Evolutionary conservation across 2,329 filamentous ascomycete species (phyloP).

Genomic region (Rhinocladiella similis): DNA sequence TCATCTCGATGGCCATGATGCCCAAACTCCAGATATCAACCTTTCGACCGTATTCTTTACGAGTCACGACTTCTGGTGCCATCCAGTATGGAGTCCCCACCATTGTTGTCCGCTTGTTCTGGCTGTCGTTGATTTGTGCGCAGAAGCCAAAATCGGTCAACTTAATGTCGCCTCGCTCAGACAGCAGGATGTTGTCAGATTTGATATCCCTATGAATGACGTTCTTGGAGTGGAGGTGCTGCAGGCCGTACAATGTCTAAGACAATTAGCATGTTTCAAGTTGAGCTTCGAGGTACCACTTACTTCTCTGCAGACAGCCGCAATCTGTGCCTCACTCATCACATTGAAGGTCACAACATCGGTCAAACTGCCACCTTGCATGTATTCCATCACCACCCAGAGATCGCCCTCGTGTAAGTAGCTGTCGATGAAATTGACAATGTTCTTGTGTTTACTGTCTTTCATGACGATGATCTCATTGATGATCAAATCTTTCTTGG

Average conservation of each 20-base stretch:
- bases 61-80: conserved; percentile 95
- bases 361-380: conserved; percentile 96
- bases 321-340: conserved; percentile 97
- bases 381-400: conserved; percentile 99
- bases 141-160: conserved; percentile 99
- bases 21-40: conserved; percentile 98
- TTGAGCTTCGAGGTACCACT: conserved; percentile 27
- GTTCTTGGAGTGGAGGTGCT: conserved; percentile 94
- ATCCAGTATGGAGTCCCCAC: conserved; percentile 99
- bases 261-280: conserved; percentile 23
- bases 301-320: conserved; percentile 86
- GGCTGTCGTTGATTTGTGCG: conserved; percentile 94
- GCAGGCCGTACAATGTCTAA: conserved; percentile 79
- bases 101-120: conserved; percentile 98
- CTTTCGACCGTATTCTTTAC: conserved; percentile 97
- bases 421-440: conserved; percentile 99
- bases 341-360: conserved; percentile 99
- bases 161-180: conserved; percentile 94
- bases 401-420: conserved; percentile 86
- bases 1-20: conserved; percentile 99
- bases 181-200: conserved; percentile 94
- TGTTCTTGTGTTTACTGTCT: conserved; percentile 96
- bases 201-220: conserved; percentile 99
- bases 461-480: conserved; percentile 99
- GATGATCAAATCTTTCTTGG: conserved; percentile 98